Percentiles rank a stretch among this genome's conserved stretches.
These are phyloP conservation scores for Boletus fagicola DNA, from an alignment of 768 basidiomycete species.

Conservation along the genomic window DNA sequence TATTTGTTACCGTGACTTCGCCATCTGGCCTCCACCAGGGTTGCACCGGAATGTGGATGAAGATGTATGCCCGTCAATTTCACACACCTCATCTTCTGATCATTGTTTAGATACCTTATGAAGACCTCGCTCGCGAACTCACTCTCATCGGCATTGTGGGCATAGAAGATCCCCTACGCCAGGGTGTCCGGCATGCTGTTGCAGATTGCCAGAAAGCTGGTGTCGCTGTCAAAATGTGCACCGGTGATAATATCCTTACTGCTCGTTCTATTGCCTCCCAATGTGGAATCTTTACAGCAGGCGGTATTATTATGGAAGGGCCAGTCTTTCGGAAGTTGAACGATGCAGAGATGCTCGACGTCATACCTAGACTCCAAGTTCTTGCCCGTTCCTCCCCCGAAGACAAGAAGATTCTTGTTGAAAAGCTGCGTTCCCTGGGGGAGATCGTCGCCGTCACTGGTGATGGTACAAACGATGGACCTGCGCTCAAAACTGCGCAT, in stretches of 20 bases:
- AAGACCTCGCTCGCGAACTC: constrained; percentile 65
- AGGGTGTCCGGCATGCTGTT: constrained; percentile 88
- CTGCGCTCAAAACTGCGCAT: constrained; percentile 91
- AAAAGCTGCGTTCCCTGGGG: constrained; percentile 80
- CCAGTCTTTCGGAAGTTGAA: constrained; percentile 84
- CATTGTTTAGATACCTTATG: constrained; percentile 58
- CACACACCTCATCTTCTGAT: constrained; percentile 5
- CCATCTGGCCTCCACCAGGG: constrained; percentile 76
- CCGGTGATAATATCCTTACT: constrained; percentile 94
- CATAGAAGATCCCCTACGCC: constrained; percentile 94
- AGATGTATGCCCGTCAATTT: constrained; percentile 46
- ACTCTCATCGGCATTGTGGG: constrained; percentile 89
- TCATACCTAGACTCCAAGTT: constrained; percentile 92
- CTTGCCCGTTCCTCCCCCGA: constrained; percentile 96
- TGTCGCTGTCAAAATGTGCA: constrained; percentile 96
- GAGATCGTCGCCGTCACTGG: constrained; percentile 96
- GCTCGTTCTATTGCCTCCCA: constrained; percentile 95
- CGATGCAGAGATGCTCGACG: constrained; percentile 67
- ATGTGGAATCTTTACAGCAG: constrained; percentile 91
- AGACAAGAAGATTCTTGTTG: constrained; percentile 93
- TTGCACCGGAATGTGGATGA: constrained; percentile 40
- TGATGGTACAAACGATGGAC: constrained; percentile 97
- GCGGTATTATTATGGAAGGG: constrained; percentile 98
- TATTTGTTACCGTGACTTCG: constrained; percentile 87
- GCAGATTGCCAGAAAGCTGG: constrained; percentile 84